Conservation (phyloP, 1,284 basidiomycete genomes). For the Trichosporon asahii region DNA sequence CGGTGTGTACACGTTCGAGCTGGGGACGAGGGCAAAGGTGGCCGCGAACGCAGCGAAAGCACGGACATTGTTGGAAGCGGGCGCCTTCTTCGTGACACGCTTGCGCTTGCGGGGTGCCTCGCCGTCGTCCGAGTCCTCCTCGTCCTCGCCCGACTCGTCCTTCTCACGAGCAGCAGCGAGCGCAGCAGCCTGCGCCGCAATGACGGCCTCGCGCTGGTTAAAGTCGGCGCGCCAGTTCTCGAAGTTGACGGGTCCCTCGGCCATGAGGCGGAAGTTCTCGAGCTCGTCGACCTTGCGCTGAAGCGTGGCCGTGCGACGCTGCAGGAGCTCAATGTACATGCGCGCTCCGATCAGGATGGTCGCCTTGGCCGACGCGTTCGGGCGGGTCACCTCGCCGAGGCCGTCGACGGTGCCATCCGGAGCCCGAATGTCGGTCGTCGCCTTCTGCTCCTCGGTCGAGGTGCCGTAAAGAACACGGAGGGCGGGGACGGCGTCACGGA, state of each 20-base stretch:
- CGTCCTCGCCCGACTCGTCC: conserved; percentile 30
- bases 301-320: conserved; percentile 38
- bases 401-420: conserved; percentile 49
- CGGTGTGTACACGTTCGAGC: conserved; percentile 25
- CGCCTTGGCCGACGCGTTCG: conserved; percentile 50
- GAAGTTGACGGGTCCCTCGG: conserved; percentile 38
- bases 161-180: conserved; percentile 27
- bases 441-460: conserved; percentile 45
- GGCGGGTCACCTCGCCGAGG: conserved; percentile 48
- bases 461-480: conserved; percentile 50
- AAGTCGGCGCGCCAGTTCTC: conserved; percentile 40
- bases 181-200: conserved; percentile 29
- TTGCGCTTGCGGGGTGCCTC: conserved; percentile 25
- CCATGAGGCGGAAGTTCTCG: conserved; percentile 35
- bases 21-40: conserved; percentile 44
- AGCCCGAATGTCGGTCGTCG: conserved; percentile 43
- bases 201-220: conserved; percentile 33
- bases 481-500: conserved; percentile 51
- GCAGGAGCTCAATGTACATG: conserved; percentile 50
- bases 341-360: conserved; percentile 50
- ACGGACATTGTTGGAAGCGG: conserved; percentile 26
- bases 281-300: conserved; percentile 42
- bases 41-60: conserved; percentile 48
- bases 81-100: conserved; percentile 26
- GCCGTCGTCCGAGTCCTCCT: conserved; percentile 29